Conservation (phyloP, 1,284 basidiomycete species). For the Ceratobasidium sp. region DNA sequence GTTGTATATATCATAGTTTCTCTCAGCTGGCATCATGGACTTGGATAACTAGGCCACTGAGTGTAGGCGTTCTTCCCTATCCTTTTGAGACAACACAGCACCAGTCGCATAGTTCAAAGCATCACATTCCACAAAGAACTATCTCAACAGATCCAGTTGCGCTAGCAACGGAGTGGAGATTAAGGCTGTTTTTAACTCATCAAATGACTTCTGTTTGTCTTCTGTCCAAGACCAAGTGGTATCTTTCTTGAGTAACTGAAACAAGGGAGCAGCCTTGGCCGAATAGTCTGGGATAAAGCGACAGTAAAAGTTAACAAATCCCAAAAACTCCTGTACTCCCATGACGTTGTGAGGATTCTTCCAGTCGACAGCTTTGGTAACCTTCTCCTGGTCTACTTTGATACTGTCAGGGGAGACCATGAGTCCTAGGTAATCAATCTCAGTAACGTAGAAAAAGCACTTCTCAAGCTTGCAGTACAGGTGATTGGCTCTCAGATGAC, state of each 20-base stretch:
- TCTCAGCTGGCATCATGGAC: constrained; percentile 53
- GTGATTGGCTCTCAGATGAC: constrained; percentile 6
- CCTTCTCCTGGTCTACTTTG: constrained; percentile 53
- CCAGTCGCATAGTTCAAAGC: constrained; percentile 52
- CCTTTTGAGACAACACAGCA: constrained; percentile 49
- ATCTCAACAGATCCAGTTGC: not conserved
- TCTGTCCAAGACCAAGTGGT: not conserved
- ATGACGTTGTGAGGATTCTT: constrained; percentile 51
- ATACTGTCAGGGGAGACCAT: constrained; percentile 49
- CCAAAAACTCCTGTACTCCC: constrained; percentile 54
- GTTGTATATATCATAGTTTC: constrained; percentile 59
- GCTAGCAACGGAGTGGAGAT: not conserved
- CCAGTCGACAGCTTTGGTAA: constrained; percentile 53
- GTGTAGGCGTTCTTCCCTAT: constrained; percentile 32
- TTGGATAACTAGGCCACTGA: constrained; percentile 55
- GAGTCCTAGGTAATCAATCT: constrained; percentile 56
- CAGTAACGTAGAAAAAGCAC: constrained; percentile 51
- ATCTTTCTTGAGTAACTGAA: not conserved
- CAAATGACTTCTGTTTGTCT: not conserved
- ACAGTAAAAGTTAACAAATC: constrained; percentile 49
- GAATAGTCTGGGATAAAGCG: constrained; percentile 51
- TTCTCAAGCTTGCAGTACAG: constrained; percentile 52
- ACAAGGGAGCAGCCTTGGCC: not conserved
- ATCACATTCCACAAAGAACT: constrained; percentile 49
- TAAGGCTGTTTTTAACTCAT: not conserved